Conservation (phyloP, 2,329 filamentous ascomycete genomes). For the Trichoderma sp. region DNA sequence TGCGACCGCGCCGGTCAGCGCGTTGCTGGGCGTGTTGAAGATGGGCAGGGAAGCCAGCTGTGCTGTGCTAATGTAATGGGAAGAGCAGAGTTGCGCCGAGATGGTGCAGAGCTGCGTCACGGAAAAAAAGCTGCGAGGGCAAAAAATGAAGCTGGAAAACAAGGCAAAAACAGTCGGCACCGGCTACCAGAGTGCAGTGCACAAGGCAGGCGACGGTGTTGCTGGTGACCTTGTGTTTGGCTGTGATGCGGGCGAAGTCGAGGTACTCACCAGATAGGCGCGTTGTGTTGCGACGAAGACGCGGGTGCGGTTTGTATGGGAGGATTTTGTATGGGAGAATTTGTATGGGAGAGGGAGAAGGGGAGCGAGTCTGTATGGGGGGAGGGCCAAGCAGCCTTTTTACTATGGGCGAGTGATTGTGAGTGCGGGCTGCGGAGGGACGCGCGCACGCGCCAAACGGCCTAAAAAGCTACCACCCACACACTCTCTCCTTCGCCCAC, state of each 20-base stretch:
- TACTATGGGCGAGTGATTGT: slow-evolving; percentile 65
- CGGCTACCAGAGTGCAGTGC: slow-evolving; percentile 10
- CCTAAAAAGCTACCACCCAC: slow-evolving; percentile 20
- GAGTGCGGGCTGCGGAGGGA: slow-evolving; percentile 37
- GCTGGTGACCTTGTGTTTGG: slow-evolving; percentile 38
- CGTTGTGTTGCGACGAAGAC: slow-evolving; percentile 44
- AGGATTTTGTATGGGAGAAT: slow-evolving; percentile 52
- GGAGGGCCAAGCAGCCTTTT: slow-evolving; percentile 57
- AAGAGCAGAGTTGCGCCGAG: slow-evolving; percentile 19
- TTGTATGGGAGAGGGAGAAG: slow-evolving; percentile 62
- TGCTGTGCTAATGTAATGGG: slow-evolving; percentile 7
- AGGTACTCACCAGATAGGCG: slow-evolving; percentile 53
- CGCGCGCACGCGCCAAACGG: slow-evolving; percentile 24
- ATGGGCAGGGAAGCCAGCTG: slow-evolving; percentile 1
- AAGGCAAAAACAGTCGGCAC: slow-evolving; percentile 23
- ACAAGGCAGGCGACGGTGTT: slow-evolving; percentile 12
- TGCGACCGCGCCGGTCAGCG: slow-evolving; percentile 20
- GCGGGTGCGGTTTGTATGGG: slow-evolving; percentile 47
- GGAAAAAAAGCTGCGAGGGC: slow-evolving; percentile 14
- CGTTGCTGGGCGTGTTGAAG: slow-evolving; percentile 1
- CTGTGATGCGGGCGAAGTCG: slow-evolving; percentile 36
- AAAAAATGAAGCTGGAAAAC: slow-evolving; percentile 21
- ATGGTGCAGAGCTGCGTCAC: slow-evolving; percentile 19
- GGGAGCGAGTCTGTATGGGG: slow-evolving; percentile 53
- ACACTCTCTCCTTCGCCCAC: slow-evolving; percentile 12